A percentile compares a stretch with the other conserved stretches of the same genome.
phyloP scores from a whole-genome alignment of 176 grass and related monocot genomes.

The Carex parvula region DNA sequence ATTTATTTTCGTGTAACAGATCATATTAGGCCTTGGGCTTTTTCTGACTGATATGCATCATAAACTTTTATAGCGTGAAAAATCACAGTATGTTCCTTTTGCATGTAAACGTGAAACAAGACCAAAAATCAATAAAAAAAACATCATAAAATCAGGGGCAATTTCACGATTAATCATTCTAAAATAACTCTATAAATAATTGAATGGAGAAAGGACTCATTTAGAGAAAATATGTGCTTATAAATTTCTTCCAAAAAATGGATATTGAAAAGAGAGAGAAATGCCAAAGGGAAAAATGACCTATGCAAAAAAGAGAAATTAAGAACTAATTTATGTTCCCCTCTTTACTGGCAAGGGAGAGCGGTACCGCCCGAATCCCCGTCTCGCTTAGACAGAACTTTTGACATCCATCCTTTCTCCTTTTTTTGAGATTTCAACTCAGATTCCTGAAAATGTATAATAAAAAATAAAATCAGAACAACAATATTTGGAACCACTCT shows the following conservation, averaged over 20 bases:
- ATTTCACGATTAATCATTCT: neutral
- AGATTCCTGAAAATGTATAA: conserved; percentile 4
- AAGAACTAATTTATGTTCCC: neutral
- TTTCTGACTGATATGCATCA: neutral
- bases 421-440: conserved; percentile 16
- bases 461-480: neutral
- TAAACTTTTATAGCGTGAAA: neutral
- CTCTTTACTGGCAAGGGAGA: neutral
- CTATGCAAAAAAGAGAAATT: neutral
- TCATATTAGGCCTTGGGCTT: neutral
- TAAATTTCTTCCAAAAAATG: neutral
- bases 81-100: neutral
- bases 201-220: neutral
- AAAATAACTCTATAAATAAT: neutral
- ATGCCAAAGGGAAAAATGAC: neutral
- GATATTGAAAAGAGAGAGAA: neutral
- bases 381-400: neutral
- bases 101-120: neutral
- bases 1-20: neutral
- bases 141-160: neutral
- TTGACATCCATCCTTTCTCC: conserved; percentile 26
- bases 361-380: neutral
- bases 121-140: neutral
- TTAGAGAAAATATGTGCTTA: neutral
- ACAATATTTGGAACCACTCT: neutral